These are phyloP conservation scores for Musa balbisiana DNA, from an alignment of 202 grass and related monocot species.

Conservation along the genomic window DNA sequence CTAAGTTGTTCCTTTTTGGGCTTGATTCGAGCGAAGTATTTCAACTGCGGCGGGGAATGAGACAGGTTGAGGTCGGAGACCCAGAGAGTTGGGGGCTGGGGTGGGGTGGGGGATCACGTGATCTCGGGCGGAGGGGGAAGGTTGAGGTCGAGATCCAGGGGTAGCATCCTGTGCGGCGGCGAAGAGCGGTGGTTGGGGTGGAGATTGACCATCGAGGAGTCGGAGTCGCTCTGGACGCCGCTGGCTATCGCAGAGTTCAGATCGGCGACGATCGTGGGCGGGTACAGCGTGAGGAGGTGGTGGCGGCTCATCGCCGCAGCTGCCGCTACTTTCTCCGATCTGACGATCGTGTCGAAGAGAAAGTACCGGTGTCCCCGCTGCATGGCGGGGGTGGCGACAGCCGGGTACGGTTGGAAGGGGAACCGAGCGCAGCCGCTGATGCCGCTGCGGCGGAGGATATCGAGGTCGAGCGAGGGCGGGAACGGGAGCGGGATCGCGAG, in stretches of 20 bases:
- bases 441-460: not conserved
- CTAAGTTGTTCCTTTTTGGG: no score
- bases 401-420: conserved; percentile 2
- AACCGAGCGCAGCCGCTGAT: not conserved
- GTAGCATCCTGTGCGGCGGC: not conserved
- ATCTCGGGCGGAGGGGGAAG: conserved; percentile 11
- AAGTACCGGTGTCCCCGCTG: not conserved
- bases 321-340: not conserved
- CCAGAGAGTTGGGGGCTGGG: no score
- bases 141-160: conserved; percentile 8
- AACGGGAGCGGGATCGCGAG: not conserved
- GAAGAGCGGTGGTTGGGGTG: not conserved
- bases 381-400: not conserved
- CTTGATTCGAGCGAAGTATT: no score
- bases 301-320: not conserved
- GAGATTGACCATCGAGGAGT: not conserved
- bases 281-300: not conserved
- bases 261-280: not conserved
- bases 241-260: not conserved
- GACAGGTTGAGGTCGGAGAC: no score
- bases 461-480: not conserved
- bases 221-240: conserved; percentile 4
- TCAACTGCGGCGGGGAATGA: no score
- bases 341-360: not conserved
- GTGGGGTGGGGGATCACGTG: not conserved